Evolutionary conservation across 768 basidiomycete species (phyloP).

Genomic region (Agrocybe praecox): DNA sequence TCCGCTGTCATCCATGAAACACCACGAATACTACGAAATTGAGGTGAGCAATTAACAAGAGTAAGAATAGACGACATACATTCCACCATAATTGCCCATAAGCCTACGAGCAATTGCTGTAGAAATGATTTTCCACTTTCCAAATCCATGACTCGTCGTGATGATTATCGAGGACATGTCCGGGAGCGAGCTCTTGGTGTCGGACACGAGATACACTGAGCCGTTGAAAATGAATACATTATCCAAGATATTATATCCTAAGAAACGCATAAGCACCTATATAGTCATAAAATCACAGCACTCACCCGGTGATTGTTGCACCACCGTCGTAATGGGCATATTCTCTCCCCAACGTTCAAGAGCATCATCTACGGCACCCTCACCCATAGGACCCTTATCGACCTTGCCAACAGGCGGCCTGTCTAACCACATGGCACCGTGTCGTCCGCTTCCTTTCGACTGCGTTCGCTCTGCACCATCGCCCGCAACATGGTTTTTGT

Average conservation of each 20-base stretch:
- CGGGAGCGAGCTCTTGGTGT: constrained; percentile 66
- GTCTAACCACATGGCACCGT: constrained; percentile 47
- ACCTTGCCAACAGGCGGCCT: constrained; percentile 26
- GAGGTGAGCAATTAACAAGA: neutral
- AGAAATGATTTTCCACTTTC: constrained; percentile 65
- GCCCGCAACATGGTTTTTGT: constrained; percentile 58
- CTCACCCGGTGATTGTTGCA: constrained; percentile 69
- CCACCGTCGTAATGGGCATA: constrained; percentile 55
- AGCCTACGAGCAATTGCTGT: constrained; percentile 45
- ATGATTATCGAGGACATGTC: constrained; percentile 51
- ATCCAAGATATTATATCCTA: constrained; percentile 85
- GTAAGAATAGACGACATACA: constrained; percentile 37
- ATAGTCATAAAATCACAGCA: constrained; percentile 5
- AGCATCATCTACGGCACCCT: constrained; percentile 52
- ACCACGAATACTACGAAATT: constrained; percentile 55
- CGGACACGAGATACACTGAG: constrained; percentile 74
- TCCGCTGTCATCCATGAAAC: constrained; percentile 71
- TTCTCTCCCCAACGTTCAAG: constrained; percentile 56
- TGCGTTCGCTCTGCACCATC: constrained; percentile 54
- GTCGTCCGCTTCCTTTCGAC: constrained; percentile 36
- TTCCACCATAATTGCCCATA: constrained; percentile 55
- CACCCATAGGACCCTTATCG: constrained; percentile 28
- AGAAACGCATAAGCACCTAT: neutral
- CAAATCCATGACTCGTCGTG: constrained; percentile 34
- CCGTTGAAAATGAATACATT: constrained; percentile 77